phyloP scores from a whole-genome alignment of 2,329 filamentous ascomycete genomes.

The Coniosporium tulheliwenetii region DNA sequence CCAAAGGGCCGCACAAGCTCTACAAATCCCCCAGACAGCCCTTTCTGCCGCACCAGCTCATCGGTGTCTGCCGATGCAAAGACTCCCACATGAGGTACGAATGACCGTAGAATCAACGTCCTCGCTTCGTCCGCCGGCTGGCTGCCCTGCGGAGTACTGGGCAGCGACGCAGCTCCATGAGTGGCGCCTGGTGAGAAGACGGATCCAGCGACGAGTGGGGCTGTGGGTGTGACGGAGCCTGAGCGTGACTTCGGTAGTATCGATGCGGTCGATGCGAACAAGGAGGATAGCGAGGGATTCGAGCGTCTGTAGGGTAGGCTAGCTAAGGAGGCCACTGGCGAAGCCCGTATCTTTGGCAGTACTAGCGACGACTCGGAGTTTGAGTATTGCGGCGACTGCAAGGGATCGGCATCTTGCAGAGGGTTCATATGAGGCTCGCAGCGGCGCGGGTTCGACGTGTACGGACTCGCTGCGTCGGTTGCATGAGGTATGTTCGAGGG shows the following conservation, averaged over 20 bases:
- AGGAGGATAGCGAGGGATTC: conserved; percentile 34
- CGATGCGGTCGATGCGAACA: conserved; percentile 35
- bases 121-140: conserved; percentile 35
- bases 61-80: conserved; percentile 81
- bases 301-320: conserved; percentile 38
- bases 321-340: conserved; percentile 44
- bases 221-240: conserved; percentile 27
- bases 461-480: too few relatives aligned
- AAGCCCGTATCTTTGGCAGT: conserved; percentile 43
- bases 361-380: conserved; percentile 47
- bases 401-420: conserved; percentile 45
- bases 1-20: conserved; percentile 84
- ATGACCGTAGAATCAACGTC: conserved; percentile 62
- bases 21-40: conserved; percentile 66
- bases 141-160: conserved; percentile 20
- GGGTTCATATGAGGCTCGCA: conserved; percentile 41
- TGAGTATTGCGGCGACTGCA: conserved; percentile 54
- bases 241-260: conserved; percentile 21
- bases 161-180: conserved; percentile 22
- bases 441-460: neutral
- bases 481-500: too few relatives aligned
- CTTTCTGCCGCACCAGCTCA: conserved; percentile 64
- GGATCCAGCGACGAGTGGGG: conserved; percentile 19
- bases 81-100: conserved; percentile 78
- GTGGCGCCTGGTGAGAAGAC: conserved; percentile 27